Evolutionary conservation across 805 yeast species (phyloP).

Genomic region (Metschnikowia colocasiae): DNA sequence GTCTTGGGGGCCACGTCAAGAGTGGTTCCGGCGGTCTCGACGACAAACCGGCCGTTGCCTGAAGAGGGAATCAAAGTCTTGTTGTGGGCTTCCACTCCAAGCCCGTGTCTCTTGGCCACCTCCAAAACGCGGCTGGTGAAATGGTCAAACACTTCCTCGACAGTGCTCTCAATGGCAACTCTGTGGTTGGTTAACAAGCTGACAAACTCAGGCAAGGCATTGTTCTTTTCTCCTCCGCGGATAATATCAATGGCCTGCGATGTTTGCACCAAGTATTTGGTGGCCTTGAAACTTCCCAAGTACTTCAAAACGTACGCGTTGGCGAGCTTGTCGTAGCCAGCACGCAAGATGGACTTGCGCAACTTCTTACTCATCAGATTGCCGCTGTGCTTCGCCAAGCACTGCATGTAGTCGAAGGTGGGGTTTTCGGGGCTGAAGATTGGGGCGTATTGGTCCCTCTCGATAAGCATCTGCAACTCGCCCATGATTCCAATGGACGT

Average conservation of each 20-base stretch:
- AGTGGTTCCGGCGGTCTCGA: constrained; percentile 20
- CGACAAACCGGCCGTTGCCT: constrained; percentile 40
- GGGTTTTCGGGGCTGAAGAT: constrained; percentile 25
- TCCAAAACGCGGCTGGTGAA: constrained; percentile 32
- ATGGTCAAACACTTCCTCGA: constrained; percentile 39
- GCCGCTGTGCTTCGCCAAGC: constrained; percentile 23
- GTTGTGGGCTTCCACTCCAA: constrained; percentile 45
- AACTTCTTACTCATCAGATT: constrained; percentile 11
- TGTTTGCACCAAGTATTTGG: constrained; percentile 49
- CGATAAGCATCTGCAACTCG: constrained; percentile 20
- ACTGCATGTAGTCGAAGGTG: constrained; percentile 25
- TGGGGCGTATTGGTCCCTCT: constrained; percentile 20
- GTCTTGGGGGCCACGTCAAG: constrained; percentile 54
- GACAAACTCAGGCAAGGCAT: constrained; percentile 70
- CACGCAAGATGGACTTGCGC: constrained; percentile 28
- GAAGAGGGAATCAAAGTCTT: constrained; percentile 22
- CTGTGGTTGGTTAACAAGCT: constrained; percentile 59
- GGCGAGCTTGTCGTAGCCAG: constrained; percentile 33
- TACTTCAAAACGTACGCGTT: constrained; percentile 32
- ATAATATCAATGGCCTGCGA: constrained; percentile 68
- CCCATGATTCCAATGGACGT: constrained; percentile 29
- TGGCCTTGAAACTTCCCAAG: constrained; percentile 19
- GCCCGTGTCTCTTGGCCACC: constrained; percentile 45
- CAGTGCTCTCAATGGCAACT: constrained; percentile 53
- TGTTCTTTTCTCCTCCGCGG: constrained; percentile 69